phyloP scores from a whole-genome alignment of 2,329 filamentous ascomycete species.

The Pleurostoma richardsiae region DNA sequence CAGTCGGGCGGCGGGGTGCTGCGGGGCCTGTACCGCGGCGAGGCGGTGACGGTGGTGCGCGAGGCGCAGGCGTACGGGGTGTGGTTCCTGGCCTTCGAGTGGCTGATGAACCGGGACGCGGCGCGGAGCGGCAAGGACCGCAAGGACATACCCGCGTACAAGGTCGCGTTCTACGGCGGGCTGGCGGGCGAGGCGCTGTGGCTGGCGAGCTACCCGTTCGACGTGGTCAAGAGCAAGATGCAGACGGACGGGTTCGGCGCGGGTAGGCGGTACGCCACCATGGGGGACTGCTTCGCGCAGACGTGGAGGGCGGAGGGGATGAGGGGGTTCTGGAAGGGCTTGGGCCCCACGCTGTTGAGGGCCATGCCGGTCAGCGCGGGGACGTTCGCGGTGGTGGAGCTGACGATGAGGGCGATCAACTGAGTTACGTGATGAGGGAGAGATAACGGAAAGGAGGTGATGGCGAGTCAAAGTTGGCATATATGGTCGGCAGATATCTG shows the following conservation, averaged over 20 bases:
- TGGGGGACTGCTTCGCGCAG: slow-evolving; percentile 86
- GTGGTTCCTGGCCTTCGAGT: slow-evolving; percentile 96
- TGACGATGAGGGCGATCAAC: slow-evolving; percentile 59
- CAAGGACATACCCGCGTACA: slow-evolving; percentile 73
- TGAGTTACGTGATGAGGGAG: slow-evolving; percentile 11
- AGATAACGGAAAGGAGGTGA: neutral
- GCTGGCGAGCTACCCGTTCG: slow-evolving; percentile 90
- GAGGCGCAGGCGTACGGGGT: slow-evolving; percentile 93
- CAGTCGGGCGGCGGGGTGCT: slow-evolving; percentile 59
- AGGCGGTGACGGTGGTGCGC: slow-evolving; percentile 77
- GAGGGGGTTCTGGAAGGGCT: slow-evolving; percentile 89
- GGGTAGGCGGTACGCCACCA: slow-evolving; percentile 67
- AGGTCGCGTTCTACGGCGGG: slow-evolving; percentile 88
- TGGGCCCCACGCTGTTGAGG: slow-evolving; percentile 83
- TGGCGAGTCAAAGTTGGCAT: neutral
- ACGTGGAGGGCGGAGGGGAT: slow-evolving; percentile 73
- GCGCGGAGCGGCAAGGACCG: slow-evolving; percentile 70
- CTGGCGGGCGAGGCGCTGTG: slow-evolving; percentile 91
- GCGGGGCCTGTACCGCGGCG: slow-evolving; percentile 78
- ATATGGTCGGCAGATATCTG: too few relatives aligned
- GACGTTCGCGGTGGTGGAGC: slow-evolving; percentile 84
- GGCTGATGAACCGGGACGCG: slow-evolving; percentile 88
- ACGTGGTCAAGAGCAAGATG: slow-evolving; percentile 99
- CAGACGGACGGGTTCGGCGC: slow-evolving; percentile 88
- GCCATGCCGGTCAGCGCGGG: slow-evolving; percentile 97